Percentiles rank a stretch among this genome's conserved stretches.
Conservation (phyloP, 352 stramenopile species). For the Phytopythium delawarense region DNA sequence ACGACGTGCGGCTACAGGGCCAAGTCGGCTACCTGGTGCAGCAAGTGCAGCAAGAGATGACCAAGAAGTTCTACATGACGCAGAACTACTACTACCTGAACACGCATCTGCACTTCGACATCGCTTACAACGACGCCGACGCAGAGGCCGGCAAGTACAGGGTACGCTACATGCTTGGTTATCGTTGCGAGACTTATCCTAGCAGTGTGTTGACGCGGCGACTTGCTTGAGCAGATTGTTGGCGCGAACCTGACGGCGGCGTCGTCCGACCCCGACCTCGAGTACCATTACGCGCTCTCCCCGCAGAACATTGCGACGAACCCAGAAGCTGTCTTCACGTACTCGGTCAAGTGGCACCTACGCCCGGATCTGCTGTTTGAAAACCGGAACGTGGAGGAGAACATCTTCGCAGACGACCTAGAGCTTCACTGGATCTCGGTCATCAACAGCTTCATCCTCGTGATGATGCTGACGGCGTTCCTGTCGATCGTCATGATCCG, state of each 20-base stretch:
- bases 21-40: conserved; percentile 92
- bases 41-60: conserved; percentile 48
- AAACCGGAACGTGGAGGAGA: conserved; percentile 86
- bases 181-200: not conserved
- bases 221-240: conserved; percentile 40
- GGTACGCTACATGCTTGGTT: conserved; percentile 16
- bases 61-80: conserved; percentile 39
- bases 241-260: conserved; percentile 68
- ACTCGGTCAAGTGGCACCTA: conserved; percentile 95
- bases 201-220: not conserved
- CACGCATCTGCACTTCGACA: conserved; percentile 94
- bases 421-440: conserved; percentile 98
- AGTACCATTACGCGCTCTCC: conserved; percentile 57
- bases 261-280: conserved; percentile 46
- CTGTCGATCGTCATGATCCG: conserved; percentile 96
- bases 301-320: conserved; percentile 31
- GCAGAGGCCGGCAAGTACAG: conserved; percentile 84
- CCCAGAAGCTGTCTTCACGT: conserved; percentile 88
- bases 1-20: conserved; percentile 96
- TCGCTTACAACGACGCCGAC: conserved; percentile 90
- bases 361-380: conserved; percentile 85
- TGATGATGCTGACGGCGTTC: conserved; percentile 96
- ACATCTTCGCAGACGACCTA: conserved; percentile 47
- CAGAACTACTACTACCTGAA: conserved; percentile 91
- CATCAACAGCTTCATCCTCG: conserved; percentile 98